Conservation (phyloP, 805 yeast genomes). For the Zygosaccharomyces kombuchaensis region DNA sequence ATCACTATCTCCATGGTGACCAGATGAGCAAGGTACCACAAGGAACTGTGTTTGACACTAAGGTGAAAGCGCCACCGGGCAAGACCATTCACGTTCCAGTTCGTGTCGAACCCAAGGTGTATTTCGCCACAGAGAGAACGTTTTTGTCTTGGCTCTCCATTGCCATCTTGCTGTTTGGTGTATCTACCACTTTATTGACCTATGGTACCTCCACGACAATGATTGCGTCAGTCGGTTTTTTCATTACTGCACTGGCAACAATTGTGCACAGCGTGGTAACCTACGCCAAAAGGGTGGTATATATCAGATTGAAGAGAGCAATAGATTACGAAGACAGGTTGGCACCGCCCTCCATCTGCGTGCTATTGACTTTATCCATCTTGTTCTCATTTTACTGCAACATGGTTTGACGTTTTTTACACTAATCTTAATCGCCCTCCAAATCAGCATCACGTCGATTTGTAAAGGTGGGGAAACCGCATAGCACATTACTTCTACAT, state of each 20-base stretch:
- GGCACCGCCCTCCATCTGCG: slow-evolving; percentile 84
- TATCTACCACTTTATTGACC: slow-evolving; percentile 79
- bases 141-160: slow-evolving; percentile 91
- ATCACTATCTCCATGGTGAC: slow-evolving; percentile 49
- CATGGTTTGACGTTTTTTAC: slow-evolving; percentile 5
- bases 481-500: background rate
- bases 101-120: slow-evolving; percentile 97
- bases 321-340: slow-evolving; percentile 79
- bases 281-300: slow-evolving; percentile 77
- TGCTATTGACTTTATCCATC: slow-evolving; percentile 66
- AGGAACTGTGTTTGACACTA: slow-evolving; percentile 59
- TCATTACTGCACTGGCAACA: slow-evolving; percentile 70
- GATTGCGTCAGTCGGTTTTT: slow-evolving; percentile 83
- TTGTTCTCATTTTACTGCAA: slow-evolving; percentile 52
- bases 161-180: slow-evolving; percentile 80
- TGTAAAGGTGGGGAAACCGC: background rate
- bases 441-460: background rate
- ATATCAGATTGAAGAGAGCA: slow-evolving; percentile 78
- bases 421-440: background rate
- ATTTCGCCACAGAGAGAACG: slow-evolving; percentile 96
- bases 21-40: slow-evolving; percentile 52
- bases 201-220: slow-evolving; percentile 76
- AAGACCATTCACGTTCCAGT: slow-evolving; percentile 89
- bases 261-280: slow-evolving; percentile 65
- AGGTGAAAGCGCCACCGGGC: slow-evolving; percentile 76